These are phyloP conservation scores for Chlorella variabilis DNA, from an alignment of 163 green algal genomes.

Conservation along the genomic window DNA sequence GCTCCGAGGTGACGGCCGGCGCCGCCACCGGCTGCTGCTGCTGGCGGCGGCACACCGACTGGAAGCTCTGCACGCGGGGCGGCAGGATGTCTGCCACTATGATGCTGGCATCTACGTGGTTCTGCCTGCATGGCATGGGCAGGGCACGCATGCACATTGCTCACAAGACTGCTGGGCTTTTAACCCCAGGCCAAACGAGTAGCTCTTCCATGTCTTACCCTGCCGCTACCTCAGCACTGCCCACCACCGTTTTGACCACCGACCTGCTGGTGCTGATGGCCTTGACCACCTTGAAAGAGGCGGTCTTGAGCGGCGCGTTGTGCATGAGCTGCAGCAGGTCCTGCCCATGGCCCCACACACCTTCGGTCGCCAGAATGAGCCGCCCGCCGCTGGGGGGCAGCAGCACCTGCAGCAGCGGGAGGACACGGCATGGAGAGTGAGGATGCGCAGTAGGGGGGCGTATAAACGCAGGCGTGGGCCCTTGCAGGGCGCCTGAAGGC, in stretches of 20 bases:
- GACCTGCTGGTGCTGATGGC: not conserved
- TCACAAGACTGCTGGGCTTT: too few species aligned
- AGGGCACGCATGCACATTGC: not conserved
- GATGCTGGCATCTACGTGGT: conserved; percentile 53
- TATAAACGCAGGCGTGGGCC: too few species aligned
- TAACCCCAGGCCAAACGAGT: too few species aligned
- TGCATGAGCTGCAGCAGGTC: conserved; percentile 28
- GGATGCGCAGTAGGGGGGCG: too few species aligned
- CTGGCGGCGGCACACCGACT: not conserved
- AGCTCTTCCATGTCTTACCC: too few species aligned
- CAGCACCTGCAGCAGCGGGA: conserved; percentile 58
- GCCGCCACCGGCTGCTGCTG: not conserved
- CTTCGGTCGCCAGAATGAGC: conserved; percentile 59
- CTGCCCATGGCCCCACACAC: conserved; percentile 64
- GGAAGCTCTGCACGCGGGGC: conserved; percentile 29
- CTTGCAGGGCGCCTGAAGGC: too few species aligned
- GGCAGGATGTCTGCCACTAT: conserved; percentile 62
- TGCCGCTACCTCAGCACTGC: too few species aligned
- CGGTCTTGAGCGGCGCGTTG: conserved; percentile 37
- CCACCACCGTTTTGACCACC: too few species aligned
- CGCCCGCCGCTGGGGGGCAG: conserved; percentile 53
- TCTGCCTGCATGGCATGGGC: not conserved
- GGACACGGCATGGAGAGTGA: too few species aligned
- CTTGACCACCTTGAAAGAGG: conserved; percentile 25
- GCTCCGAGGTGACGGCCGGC: too few species aligned